Conservation (phyloP, 129 eudicot genomes). For the Artemisia annua region DNA sequence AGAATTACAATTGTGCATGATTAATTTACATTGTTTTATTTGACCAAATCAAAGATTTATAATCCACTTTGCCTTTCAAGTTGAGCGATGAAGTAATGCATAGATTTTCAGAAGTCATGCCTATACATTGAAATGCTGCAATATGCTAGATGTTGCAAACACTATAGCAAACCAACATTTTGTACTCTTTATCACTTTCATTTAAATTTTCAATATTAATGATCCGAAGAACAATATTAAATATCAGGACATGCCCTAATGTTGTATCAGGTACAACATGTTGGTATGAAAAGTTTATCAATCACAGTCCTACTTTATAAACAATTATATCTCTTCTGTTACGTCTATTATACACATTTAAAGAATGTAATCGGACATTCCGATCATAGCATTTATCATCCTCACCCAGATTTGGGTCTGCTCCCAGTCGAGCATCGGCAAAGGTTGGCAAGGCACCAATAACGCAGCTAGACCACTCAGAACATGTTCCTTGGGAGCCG, state of each 20-base stretch:
- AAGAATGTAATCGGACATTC: slow-evolving; percentile 29
- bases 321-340: slow-evolving; percentile 1
- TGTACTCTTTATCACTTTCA: background rate
- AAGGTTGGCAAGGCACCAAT: no score
- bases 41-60: no score
- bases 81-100: no score
- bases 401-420: slow-evolving; percentile 7
- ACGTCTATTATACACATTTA: slow-evolving; percentile 36
- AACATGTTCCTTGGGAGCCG: no score
- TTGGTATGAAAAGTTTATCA: slow-evolving; percentile 12
- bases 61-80: no score
- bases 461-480: no score
- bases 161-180: background rate
- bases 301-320: slow-evolving; percentile 29
- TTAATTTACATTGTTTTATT: no score
- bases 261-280: slow-evolving; percentile 1
- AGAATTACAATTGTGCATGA: no score
- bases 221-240: no score
- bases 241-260: slow-evolving; percentile 10
- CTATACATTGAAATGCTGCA: background rate
- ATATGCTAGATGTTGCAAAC: background rate
- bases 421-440: no score
- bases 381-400: background rate
- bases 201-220: background rate
- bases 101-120: background rate